A percentile compares a stretch with the other conserved stretches of the same genome.
Conservation (phyloP, 2,329 filamentous ascomycete genomes). For the Pseudogymnoascus sp. region DNA sequence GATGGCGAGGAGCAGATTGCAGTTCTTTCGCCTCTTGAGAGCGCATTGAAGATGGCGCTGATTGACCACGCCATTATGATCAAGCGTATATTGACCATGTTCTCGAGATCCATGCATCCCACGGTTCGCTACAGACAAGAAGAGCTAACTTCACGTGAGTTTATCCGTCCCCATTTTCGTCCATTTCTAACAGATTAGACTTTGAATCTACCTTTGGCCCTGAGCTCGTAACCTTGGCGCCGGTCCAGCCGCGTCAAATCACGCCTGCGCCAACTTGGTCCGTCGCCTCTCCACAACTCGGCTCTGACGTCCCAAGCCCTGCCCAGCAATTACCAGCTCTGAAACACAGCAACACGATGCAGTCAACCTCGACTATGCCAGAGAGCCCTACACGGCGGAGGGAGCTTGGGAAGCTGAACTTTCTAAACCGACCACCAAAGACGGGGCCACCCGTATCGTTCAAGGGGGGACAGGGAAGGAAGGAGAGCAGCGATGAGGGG, state of each 20-base stretch:
- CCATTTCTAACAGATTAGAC: conserved; percentile 33
- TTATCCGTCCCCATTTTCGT: not conserved
- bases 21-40: conserved; percentile 55
- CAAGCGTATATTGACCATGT: conserved; percentile 68
- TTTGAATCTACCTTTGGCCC: conserved; percentile 56
- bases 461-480: conserved; percentile 5
- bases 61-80: conserved; percentile 85
- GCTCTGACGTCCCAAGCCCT: conserved; percentile 8
- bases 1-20: conserved; percentile 40
- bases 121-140: conserved; percentile 47
- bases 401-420: not conserved
- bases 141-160: conserved; percentile 59
- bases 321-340: conserved; percentile 17
- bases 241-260: conserved; percentile 37
- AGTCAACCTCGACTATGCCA: conserved; percentile 3
- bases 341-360: conserved; percentile 23
- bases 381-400: not conserved
- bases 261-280: conserved; percentile 31
- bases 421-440: not conserved
- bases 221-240: conserved; percentile 56
- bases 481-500: conserved; percentile 13
- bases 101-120: conserved; percentile 51
- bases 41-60: conserved; percentile 73
- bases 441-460: not conserved
- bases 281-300: conserved; percentile 16